Evolutionary conservation across 2,329 filamentous ascomycete genomes (phyloP), one percentile per base, ranked within the genome.

Genomic region (Cladosporium sp.): DNA sequence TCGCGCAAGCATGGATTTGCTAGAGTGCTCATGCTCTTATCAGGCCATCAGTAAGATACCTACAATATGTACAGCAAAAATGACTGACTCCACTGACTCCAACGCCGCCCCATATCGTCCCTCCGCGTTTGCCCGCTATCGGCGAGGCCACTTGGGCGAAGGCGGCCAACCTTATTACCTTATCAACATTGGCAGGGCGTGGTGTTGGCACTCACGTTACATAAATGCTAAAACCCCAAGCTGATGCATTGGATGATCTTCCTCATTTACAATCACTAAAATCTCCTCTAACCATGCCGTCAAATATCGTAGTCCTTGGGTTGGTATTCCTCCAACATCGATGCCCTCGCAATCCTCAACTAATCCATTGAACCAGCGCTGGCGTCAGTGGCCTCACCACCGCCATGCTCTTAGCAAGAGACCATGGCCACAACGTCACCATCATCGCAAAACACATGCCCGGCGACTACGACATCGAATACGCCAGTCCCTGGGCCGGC

Each of bases 381-480:
- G 88, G 88, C 56, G 87, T 91, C 6, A 82, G 86, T 34, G 88
- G 88, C 28, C 81, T 91, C 61, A 90, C 88, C 2, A 89, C 87
- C 1, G 88, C 88, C 39, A 80, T 89, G 26, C 77, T 87, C 18
- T 79, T 90, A 16, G 88, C 88, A 14, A 81, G 82, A 66, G 83
- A 87, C 70, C 77, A 80, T 5, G 72, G 78, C 13, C 84, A 88
- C 70, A 80, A 81, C 28, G 79, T 96, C 69, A 93, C 91, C 0
- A 82, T 96, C 39, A 82, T 92, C 34, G 90, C 92, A 5, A 96
- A 94, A 74, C 91, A 96, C 76, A 95, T 97, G 90, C 93, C 93
- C 0, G 93, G 93, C 39, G 93, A 97, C 80, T 95, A 94, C 77
- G 91, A 94, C 70, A 89, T 93, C 70, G 90, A 96, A 81, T 97